Percentiles rank a stretch among this genome's conserved stretches.
Conservation (phyloP, 1,284 basidiomycete genomes). For the Cystobasidiaceae sp. region DNA sequence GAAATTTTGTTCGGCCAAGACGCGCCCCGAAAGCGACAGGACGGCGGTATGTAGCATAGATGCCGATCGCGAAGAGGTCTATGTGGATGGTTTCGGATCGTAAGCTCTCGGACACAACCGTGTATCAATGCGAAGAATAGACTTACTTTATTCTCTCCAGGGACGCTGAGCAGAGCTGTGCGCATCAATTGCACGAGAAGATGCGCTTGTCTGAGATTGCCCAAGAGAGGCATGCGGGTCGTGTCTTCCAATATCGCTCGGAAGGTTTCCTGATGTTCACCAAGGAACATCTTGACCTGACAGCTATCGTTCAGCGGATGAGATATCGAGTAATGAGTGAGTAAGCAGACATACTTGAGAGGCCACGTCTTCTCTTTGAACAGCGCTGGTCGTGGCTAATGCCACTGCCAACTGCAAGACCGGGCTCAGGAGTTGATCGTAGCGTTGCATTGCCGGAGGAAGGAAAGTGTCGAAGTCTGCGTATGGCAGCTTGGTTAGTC, state of each 20-base stretch:
- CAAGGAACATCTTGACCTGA: constrained; percentile 72
- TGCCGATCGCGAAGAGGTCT: constrained; percentile 63
- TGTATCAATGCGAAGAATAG: constrained; percentile 20
- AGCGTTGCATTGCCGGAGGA: constrained; percentile 77
- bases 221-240: constrained; percentile 58
- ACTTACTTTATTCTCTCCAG: constrained; percentile 70
- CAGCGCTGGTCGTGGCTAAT: constrained; percentile 56
- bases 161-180: constrained; percentile 61
- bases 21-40: constrained; percentile 67
- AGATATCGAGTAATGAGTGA: too few relatives aligned
- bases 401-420: constrained; percentile 71
- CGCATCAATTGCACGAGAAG: constrained; percentile 66
- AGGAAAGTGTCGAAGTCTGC: constrained; percentile 77
- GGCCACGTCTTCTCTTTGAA: constrained; percentile 51
- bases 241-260: constrained; percentile 71
- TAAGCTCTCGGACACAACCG: not conserved
- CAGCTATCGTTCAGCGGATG: too few relatives aligned
- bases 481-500: not conserved
- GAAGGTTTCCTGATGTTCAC: constrained; percentile 71
- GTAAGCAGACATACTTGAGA: constrained; percentile 57
- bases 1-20: constrained; percentile 63
- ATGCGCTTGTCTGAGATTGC: constrained; percentile 67
- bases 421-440: constrained; percentile 81
- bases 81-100: not conserved
- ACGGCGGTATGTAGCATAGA: constrained; percentile 72